Evolutionary conservation across 2,329 filamentous ascomycete species (phyloP).

Genomic region (Pyrenochaeta sp.): DNA sequence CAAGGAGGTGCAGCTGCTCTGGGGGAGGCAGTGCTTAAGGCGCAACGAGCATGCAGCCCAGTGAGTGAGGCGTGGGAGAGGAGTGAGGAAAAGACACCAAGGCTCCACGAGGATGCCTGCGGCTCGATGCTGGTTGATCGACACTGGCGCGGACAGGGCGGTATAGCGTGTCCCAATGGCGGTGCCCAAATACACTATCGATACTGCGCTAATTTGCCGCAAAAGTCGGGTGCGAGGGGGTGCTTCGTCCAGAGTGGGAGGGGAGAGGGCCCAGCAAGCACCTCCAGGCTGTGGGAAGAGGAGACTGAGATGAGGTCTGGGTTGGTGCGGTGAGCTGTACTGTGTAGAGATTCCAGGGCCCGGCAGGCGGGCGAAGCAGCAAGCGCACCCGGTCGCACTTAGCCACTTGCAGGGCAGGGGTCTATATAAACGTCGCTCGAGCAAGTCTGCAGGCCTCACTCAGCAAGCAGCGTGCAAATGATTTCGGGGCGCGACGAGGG

Average conservation of each 20-base stretch:
- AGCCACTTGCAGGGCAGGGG: slow-evolving; percentile 9
- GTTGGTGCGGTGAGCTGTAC: slow-evolving; percentile 5
- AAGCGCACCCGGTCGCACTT: slow-evolving; percentile 14
- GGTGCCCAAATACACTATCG: background rate
- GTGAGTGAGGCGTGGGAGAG: slow-evolving; percentile 17
- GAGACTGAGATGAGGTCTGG: background rate
- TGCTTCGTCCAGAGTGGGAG: background rate
- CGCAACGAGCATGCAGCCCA: slow-evolving; percentile 13
- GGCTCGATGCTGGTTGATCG: slow-evolving; percentile 19
- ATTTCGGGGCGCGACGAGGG: no score
- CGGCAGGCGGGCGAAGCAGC: slow-evolving; percentile 3
- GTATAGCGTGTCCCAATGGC: background rate
- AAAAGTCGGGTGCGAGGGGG: background rate
- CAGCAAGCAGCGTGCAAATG: background rate
- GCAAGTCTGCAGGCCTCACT: background rate
- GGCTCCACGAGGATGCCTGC: slow-evolving; percentile 1
- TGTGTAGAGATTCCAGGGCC: background rate
- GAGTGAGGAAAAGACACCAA: slow-evolving; percentile 1
- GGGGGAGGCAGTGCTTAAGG: slow-evolving; percentile 1
- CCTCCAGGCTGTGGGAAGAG: background rate
- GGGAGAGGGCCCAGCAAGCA: background rate
- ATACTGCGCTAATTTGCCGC: background rate
- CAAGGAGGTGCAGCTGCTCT: background rate
- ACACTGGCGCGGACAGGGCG: slow-evolving; percentile 12
- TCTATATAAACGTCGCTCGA: slow-evolving; percentile 2